These are phyloP conservation scores for Artemisia annua DNA, from an alignment of 129 eudicot genomes.

Conservation along the genomic window DNA sequence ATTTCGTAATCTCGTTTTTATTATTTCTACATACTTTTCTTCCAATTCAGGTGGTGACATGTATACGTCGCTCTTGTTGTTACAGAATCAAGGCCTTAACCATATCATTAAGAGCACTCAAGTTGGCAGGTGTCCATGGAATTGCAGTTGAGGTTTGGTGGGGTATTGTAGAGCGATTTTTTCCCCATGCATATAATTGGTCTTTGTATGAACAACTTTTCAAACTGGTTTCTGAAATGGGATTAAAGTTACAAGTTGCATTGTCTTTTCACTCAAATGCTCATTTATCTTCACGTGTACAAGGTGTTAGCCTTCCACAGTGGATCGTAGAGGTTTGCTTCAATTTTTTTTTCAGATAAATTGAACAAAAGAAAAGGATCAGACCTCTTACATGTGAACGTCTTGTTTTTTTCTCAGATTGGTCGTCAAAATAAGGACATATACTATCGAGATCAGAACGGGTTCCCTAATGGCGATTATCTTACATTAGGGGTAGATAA, in stretches of 20 bases:
- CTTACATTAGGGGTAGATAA: slow-evolving; percentile 67
- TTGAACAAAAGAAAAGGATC: neutral
- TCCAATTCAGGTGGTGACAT: slow-evolving; percentile 34
- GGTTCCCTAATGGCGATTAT: slow-evolving; percentile 51
- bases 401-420: slow-evolving; percentile 39
- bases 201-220: slow-evolving; percentile 61
- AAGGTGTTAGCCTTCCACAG: slow-evolving; percentile 61
- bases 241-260: slow-evolving; percentile 66
- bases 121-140: slow-evolving; percentile 73
- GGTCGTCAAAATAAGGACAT: slow-evolving; percentile 60
- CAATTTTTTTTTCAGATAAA: neutral
- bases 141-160: slow-evolving; percentile 79
- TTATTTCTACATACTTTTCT: slow-evolving; percentile 15
- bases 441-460: slow-evolving; percentile 54
- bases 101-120: slow-evolving; percentile 66
- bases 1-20: neutral
- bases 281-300: slow-evolving; percentile 46
- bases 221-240: slow-evolving; percentile 44
- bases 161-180: slow-evolving; percentile 64
- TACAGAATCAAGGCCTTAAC: slow-evolving; percentile 68
- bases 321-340: slow-evolving; percentile 45
- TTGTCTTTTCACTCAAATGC: slow-evolving; percentile 67
- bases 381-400: slow-evolving; percentile 2
- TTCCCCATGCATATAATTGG: slow-evolving; percentile 61
- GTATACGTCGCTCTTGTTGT: slow-evolving; percentile 20